Evolutionary conservation across 1,284 basidiomycete genomes (phyloP).

Genomic region (Ustilago crameri): DNA sequence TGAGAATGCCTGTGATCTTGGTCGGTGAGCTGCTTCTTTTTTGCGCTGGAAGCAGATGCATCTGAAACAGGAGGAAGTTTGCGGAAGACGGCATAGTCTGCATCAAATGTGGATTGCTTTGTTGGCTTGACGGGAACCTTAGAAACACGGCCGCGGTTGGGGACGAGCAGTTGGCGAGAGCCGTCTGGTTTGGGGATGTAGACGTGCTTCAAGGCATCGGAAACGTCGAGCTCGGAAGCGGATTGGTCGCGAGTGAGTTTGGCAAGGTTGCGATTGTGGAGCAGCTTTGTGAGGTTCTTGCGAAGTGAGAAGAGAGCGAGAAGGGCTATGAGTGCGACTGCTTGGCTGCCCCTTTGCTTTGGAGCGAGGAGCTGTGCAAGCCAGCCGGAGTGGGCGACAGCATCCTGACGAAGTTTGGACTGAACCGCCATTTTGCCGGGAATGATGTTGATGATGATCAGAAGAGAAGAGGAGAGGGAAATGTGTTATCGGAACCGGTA

Average conservation of each 20-base stretch:
- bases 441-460: too few relatives aligned
- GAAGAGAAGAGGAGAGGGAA: too few relatives aligned
- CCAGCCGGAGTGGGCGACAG: slow-evolving; percentile 12
- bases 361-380: slow-evolving; percentile 30
- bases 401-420: slow-evolving; percentile 40
- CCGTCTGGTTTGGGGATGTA: slow-evolving; percentile 57
- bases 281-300: slow-evolving; percentile 21
- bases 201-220: slow-evolving; percentile 60
- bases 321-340: slow-evolving; percentile 27
- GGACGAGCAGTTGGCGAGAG: slow-evolving; percentile 62
- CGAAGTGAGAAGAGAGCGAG: slow-evolving; percentile 45
- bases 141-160: slow-evolving; percentile 60
- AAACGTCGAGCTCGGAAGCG: slow-evolving; percentile 24
- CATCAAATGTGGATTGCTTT: slow-evolving; percentile 61
- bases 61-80: slow-evolving; percentile 56
- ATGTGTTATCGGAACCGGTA: too few relatives aligned
- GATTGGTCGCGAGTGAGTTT: slow-evolving; percentile 16
- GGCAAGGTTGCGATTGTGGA: slow-evolving; percentile 14
- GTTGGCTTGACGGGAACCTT: slow-evolving; percentile 68
- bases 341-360: slow-evolving; percentile 24
- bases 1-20: slow-evolving; percentile 35
- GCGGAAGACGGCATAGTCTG: slow-evolving; percentile 61
- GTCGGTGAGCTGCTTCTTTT: slow-evolving; percentile 30
- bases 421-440: slow-evolving; percentile 32
- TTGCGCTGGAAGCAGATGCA: slow-evolving; percentile 23